Percentiles rank a stretch among this genome's conserved stretches.
These are phyloP conservation scores for Delphinella strobiligena DNA, from an alignment of 2,329 filamentous ascomycete species.

Conservation along the genomic window DNA sequence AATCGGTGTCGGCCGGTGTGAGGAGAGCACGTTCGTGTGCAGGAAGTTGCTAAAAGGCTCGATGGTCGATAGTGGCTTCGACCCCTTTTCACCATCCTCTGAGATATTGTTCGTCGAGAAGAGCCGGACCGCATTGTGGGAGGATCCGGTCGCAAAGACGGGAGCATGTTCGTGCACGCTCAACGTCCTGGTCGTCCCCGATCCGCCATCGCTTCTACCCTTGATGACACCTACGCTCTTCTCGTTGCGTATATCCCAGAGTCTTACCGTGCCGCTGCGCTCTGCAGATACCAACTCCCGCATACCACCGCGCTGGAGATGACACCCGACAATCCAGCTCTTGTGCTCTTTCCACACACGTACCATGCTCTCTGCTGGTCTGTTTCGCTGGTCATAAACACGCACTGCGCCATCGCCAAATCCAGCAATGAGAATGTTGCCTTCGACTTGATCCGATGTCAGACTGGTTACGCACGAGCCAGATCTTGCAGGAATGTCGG, in stretches of 20 bases:
- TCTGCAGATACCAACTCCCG: conserved; percentile 84
- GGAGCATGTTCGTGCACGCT: conserved; percentile 94
- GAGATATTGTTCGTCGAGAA: conserved; percentile 10
- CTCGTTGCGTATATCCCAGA: conserved; percentile 90
- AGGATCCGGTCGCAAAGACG: conserved; percentile 64
- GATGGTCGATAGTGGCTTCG: conserved; percentile 57
- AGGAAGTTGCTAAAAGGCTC: conserved; percentile 69
- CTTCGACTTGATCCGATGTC: conserved; percentile 95
- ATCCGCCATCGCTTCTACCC: conserved; percentile 43
- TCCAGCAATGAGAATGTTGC: conserved; percentile 88
- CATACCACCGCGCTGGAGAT: conserved; percentile 91
- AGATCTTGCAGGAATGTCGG: conserved; percentile 86
- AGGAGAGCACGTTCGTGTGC: conserved; percentile 14
- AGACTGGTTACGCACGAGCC: conserved; percentile 92
- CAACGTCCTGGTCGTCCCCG: conserved; percentile 65
- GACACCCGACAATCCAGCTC: conserved; percentile 91
- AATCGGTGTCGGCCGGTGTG: conserved; percentile 66
- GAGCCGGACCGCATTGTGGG: conserved; percentile 12
- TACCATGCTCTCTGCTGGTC: conserved; percentile 82
- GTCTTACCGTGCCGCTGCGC: conserved; percentile 80
- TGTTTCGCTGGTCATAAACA: conserved; percentile 75
- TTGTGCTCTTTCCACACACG: conserved; percentile 94
- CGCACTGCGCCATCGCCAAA: conserved; percentile 92
- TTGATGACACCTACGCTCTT: conserved; percentile 56
- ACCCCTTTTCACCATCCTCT: not conserved